phyloP scores from a whole-genome alignment of 768 basidiomycete species.

The Obba rivulosa region DNA sequence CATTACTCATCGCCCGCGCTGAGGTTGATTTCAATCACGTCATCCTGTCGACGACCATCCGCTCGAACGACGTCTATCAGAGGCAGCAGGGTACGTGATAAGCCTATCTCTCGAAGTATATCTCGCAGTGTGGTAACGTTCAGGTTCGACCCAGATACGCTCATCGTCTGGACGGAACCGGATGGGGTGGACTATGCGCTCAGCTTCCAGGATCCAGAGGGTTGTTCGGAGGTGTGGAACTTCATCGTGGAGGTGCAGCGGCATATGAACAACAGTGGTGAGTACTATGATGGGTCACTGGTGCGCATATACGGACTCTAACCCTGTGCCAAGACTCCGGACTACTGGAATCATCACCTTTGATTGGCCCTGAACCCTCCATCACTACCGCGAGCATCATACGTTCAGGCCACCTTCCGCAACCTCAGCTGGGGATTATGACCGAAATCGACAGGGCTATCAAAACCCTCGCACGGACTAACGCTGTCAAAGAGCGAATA shows the following conservation, averaged over 20 bases:
- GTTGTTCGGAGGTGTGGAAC: constrained; percentile 95
- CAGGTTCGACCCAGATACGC: constrained; percentile 59
- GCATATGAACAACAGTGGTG: constrained; percentile 67
- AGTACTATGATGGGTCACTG: constrained; percentile 20
- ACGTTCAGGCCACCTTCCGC: constrained; percentile 68
- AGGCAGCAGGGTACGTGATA: constrained; percentile 69
- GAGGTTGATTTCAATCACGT: constrained; percentile 68
- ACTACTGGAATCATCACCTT: constrained; percentile 53
- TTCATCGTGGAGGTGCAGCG: constrained; percentile 91
- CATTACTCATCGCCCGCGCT: constrained; percentile 77
- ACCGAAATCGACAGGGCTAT: constrained; percentile 75
- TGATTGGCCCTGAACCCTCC: constrained; percentile 49
- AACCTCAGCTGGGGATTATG: constrained; percentile 72
- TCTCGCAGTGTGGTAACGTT: not conserved
- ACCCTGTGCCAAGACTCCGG: constrained; percentile 37
- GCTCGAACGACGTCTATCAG: constrained; percentile 80
- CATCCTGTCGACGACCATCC: constrained; percentile 76
- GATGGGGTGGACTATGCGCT: constrained; percentile 93
- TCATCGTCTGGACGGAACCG: constrained; percentile 98
- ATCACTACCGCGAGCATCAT: constrained; percentile 61
- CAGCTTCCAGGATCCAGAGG: constrained; percentile 94
- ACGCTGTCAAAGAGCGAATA: constrained; percentile 71
- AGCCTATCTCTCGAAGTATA: constrained; percentile 5
- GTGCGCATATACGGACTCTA: constrained; percentile 13
- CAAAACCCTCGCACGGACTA: constrained; percentile 68